Percentiles rank a stretch among this genome's conserved stretches.
Conservation (phyloP, 2,329 filamentous ascomycete species). For the Rhinocladiella similis region DNA sequence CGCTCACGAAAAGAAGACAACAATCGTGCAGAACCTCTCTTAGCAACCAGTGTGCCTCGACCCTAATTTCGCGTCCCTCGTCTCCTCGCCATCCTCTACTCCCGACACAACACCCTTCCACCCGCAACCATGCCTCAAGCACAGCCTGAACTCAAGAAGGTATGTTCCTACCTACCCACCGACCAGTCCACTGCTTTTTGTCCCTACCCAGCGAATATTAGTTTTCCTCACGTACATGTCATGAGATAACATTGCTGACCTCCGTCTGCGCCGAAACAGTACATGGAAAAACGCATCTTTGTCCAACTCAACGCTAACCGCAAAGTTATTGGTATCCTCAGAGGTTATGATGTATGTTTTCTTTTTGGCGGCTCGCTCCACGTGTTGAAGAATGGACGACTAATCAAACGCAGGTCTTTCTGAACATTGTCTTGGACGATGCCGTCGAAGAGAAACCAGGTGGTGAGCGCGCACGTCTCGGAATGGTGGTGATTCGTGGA, state of each 20-base stretch:
- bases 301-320: constrained; percentile 97
- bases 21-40: not conserved
- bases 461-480: constrained; percentile 84
- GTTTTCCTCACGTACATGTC: constrained; percentile 19
- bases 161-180: constrained; percentile 40
- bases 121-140: constrained; percentile 79
- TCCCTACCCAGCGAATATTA: not conserved
- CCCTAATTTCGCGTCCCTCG: not conserved
- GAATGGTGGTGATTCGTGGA: constrained; percentile 95
- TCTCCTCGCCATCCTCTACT: not conserved
- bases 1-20: not conserved
- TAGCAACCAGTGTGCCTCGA: not conserved
- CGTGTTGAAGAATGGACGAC: not conserved
- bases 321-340: constrained; percentile 90
- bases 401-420: constrained; percentile 70
- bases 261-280: constrained; percentile 56
- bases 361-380: not conserved
- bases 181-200: too few species aligned
- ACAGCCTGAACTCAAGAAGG: constrained; percentile 98
- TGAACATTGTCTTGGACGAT: constrained; percentile 97
- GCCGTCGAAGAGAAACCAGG: constrained; percentile 92
- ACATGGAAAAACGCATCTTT: constrained; percentile 98
- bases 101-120: not conserved
- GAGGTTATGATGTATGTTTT: constrained; percentile 85
- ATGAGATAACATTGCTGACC: constrained; percentile 12